Evolutionary conservation across 2,329 filamentous ascomycete species (phyloP), one percentile per base, ranked within the genome.

Genomic region (Fusarium duplospermum): DNA sequence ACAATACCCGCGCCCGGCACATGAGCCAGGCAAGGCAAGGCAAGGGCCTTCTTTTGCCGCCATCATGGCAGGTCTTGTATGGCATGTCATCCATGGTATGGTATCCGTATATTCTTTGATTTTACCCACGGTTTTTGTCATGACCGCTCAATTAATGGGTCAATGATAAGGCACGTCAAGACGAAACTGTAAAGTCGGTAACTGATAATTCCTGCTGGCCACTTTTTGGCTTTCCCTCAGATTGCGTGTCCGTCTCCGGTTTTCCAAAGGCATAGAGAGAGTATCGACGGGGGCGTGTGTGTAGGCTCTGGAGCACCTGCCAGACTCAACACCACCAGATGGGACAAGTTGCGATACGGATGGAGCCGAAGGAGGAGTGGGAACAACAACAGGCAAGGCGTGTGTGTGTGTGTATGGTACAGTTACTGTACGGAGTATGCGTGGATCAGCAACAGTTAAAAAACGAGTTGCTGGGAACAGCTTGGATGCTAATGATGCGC

Each of bases 301-400:
- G 47, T 54, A 72, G n/a, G 58, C 22, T 54, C n/a, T 31, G 16
- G 45, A 14, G 52, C 58, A 66, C 35, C 57, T n/a, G 61, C 35
- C 33, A 66, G 11, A 16, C 47, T 63, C 56, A 69, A 69, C 61
- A 47, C 22, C 45, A 61, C 33, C 58, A 69, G 13, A 29, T 24
- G 56, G 56, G 60, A 31, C 42, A 69, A 65, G 61, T 58, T 56
- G 35, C 40, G 71, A 69, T 72, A 69, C 42, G 64, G 61, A 63
- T 65, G 38, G 58, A 33, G 57, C 57, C 38, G 61, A 63, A 47
- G 61, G 57, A 63, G 61, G 61, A 54, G 67, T 72, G 61, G 57
- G 57, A 73, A 69, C 57, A 29, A 20, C 24, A n/a, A 33, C 45
- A 47, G 16, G n/a, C 24, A 54, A 24, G 29, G 40, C 4, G 33